Conservation (phyloP, 441 rosid species). For the Gossypium trilobum region DNA sequence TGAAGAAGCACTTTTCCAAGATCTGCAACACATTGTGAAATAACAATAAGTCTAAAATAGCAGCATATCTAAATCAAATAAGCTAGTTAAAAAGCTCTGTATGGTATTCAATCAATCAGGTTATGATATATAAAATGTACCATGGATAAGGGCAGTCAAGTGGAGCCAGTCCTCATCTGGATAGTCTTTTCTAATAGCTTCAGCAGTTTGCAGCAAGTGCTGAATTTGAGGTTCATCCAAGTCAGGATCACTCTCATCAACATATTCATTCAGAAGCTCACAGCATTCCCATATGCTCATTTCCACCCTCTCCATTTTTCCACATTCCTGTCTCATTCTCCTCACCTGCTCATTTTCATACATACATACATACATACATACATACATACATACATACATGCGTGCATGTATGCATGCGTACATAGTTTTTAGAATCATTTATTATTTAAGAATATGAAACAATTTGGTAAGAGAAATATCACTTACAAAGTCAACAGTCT, state of each 20-base stretch:
- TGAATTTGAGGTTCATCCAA: constrained; percentile 82
- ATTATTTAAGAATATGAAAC: background rate
- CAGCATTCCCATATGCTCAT: constrained; percentile 96
- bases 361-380: background rate
- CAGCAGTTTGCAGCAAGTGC: constrained; percentile 84
- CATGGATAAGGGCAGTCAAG: constrained; percentile 77
- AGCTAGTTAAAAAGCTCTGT: too few species aligned
- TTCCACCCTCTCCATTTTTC: constrained; percentile 46
- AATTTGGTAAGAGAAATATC: background rate
- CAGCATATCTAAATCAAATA: too few species aligned
- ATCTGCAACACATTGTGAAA: constrained; percentile 29
- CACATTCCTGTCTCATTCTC: constrained; percentile 56
- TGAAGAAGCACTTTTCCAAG: constrained; percentile 78
- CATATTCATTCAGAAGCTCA: constrained; percentile 63
- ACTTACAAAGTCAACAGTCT: constrained; percentile 66
- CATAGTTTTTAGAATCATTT: background rate
- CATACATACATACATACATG: background rate
- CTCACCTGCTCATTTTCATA: constrained; percentile 33
- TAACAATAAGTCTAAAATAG: too few species aligned
- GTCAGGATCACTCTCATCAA: constrained; percentile 88
- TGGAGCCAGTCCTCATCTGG: constrained; percentile 82
- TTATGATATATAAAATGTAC: constrained; percentile 24
- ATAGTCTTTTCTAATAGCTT: constrained; percentile 70
- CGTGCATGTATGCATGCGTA: background rate
- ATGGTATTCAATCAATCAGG: background rate